These are phyloP conservation scores for Trichosanthes cucumerina DNA, from an alignment of 306 rosid species.

Conservation along the genomic window DNA sequence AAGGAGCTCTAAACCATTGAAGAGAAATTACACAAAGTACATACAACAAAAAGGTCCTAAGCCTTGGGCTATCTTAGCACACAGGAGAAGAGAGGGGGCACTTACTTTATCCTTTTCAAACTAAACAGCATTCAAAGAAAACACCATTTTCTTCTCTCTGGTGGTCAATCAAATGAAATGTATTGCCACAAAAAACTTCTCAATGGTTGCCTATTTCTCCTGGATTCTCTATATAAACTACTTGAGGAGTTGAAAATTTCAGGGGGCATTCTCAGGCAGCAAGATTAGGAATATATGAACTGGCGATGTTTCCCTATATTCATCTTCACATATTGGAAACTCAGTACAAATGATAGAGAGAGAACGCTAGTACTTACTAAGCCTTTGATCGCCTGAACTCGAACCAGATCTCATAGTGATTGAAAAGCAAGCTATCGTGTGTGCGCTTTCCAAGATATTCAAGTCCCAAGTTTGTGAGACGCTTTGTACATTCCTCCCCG, in stretches of 20 bases:
- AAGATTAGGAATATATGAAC: neutral
- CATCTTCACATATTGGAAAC: neutral
- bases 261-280: neutral
- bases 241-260: neutral
- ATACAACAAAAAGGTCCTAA: neutral
- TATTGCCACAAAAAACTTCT: neutral
- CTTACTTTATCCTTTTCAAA: neutral
- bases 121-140: neutral
- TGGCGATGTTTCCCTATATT: neutral
- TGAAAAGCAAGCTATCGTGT: constrained; percentile 83
- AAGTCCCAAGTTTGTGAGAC: constrained; percentile 60
- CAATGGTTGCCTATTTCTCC: neutral
- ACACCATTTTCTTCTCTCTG: neutral
- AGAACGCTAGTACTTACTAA: constrained; percentile 11
- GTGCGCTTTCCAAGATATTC: constrained; percentile 67
- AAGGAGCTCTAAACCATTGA: neutral
- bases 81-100: neutral
- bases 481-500: constrained; percentile 71
- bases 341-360: neutral
- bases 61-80: neutral
- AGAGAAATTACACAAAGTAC: neutral
- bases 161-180: neutral
- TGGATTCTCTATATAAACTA: neutral
- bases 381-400: constrained; percentile 51
- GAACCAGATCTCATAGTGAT: constrained; percentile 90